A percentile compares a stretch with the other conserved stretches of the same genome.
Conservation (phyloP, 192 early-diverging fungal species). For the Gryganskiella cystojenkinii region DNA sequence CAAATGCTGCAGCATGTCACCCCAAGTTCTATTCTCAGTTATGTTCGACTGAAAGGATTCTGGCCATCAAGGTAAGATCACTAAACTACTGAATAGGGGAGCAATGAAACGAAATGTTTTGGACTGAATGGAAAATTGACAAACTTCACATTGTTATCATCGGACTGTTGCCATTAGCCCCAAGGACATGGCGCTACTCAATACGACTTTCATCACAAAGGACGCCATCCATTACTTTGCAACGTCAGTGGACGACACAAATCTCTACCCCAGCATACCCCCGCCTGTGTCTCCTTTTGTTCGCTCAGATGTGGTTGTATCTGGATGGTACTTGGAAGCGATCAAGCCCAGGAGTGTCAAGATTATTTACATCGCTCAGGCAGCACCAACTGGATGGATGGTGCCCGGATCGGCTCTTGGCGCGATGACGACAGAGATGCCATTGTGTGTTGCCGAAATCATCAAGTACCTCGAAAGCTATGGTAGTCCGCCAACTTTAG, state of each 20-base stretch:
- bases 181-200: constrained; percentile 51
- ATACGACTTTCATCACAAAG: constrained; percentile 49
- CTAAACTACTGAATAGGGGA: neutral
- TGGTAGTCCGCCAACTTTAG: constrained; percentile 46
- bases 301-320: constrained; percentile 39
- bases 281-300: constrained; percentile 46
- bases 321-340: constrained; percentile 44
- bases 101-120: neutral
- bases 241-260: constrained; percentile 44
- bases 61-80: constrained; percentile 57
- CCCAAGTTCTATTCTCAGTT: constrained; percentile 49
- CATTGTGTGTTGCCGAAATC: constrained; percentile 42
- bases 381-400: constrained; percentile 53
- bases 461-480: constrained; percentile 39
- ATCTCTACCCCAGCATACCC: constrained; percentile 37
- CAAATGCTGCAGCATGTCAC: constrained; percentile 50
- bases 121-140: neutral
- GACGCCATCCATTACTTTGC: constrained; percentile 48
- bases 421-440: constrained; percentile 46
- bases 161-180: constrained; percentile 16
- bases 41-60: constrained; percentile 56
- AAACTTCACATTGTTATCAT: neutral
- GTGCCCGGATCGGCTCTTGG: constrained; percentile 49
- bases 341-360: constrained; percentile 41
- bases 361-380: constrained; percentile 51